Evolutionary conservation across 2,329 filamentous ascomycete genomes (phyloP).

Genomic region (Volutella citrinella): DNA sequence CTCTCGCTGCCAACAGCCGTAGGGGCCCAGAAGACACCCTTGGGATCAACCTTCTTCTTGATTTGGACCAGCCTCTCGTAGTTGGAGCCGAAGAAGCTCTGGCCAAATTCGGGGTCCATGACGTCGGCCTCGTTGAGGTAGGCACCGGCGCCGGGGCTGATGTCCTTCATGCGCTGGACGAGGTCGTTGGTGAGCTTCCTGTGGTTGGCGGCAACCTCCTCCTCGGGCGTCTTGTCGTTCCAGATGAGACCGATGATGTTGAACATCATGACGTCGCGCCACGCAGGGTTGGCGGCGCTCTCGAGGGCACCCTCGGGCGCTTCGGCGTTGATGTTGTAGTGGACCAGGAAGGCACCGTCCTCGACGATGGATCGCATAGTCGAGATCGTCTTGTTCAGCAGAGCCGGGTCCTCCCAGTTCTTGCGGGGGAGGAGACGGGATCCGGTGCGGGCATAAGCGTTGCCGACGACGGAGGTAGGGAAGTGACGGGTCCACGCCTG

Average conservation of each 20-base stretch:
- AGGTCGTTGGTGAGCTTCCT: slow-evolving; percentile 28
- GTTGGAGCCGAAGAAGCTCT: slow-evolving; percentile 27
- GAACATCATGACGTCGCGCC: slow-evolving; percentile 39
- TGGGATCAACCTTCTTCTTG: slow-evolving; percentile 31
- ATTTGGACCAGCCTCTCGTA: slow-evolving; percentile 24
- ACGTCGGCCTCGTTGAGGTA: slow-evolving; percentile 32
- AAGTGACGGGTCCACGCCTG: slow-evolving; percentile 38
- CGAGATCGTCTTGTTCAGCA: slow-evolving; percentile 16
- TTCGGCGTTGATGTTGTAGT: slow-evolving; percentile 23
- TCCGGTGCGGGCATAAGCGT: slow-evolving; percentile 23
- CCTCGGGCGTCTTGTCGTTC: slow-evolving; percentile 12
- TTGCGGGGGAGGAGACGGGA: slow-evolving; percentile 39
- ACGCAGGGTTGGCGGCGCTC: slow-evolving; percentile 43
- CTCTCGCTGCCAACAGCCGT: slow-evolving; percentile 12
- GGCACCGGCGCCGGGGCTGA: slow-evolving; percentile 22
- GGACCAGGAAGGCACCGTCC: slow-evolving; percentile 21
- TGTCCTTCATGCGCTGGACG: slow-evolving; percentile 27
- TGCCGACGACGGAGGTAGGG: slow-evolving; percentile 25
- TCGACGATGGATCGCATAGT: slow-evolving; percentile 18
- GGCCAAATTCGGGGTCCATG: slow-evolving; percentile 22
- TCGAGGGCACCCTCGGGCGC: slow-evolving; percentile 17
- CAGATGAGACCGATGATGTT: slow-evolving; percentile 27
- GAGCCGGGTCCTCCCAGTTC: slow-evolving; percentile 17
- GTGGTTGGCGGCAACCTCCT: slow-evolving; percentile 18
- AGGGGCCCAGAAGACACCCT: slow-evolving; percentile 21